phyloP scores from a whole-genome alignment of 176 grass and related monocot genomes.

The Poa pratensis region DNA sequence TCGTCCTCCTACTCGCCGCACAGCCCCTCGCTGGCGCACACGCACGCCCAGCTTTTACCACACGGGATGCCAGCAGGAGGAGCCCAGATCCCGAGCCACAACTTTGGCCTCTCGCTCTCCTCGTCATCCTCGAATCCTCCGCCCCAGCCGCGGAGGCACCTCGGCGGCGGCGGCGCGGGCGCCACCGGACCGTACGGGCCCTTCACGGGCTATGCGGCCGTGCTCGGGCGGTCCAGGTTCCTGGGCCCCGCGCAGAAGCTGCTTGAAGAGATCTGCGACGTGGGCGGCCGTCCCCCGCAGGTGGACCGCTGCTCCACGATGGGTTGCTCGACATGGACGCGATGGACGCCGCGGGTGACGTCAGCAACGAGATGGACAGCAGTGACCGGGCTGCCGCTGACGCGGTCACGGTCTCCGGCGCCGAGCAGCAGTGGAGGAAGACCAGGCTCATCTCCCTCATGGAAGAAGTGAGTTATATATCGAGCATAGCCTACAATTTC shows the following conservation, averaged over 20 bases:
- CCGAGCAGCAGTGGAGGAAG: slow-evolving; percentile 96
- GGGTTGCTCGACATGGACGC: slow-evolving; percentile 52
- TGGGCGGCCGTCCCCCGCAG: slow-evolving; percentile 45
- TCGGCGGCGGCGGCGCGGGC: slow-evolving; percentile 15
- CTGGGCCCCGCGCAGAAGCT: slow-evolving; percentile 85
- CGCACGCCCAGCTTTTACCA: slow-evolving; percentile 42
- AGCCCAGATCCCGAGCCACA: slow-evolving; percentile 66
- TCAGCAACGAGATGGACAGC: slow-evolving; percentile 51
- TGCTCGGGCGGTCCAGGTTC: slow-evolving; percentile 80
- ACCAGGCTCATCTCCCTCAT: slow-evolving; percentile 85
- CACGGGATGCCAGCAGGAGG: slow-evolving; percentile 46
- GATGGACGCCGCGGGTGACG: slow-evolving; percentile 34
- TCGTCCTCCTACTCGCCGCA: slow-evolving; percentile 63
- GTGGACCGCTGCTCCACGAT: slow-evolving; percentile 38
- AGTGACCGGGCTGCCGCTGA: slow-evolving; percentile 48
- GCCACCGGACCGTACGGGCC: slow-evolving; percentile 70
- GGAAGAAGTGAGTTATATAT: slow-evolving; percentile 75
- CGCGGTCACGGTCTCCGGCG: slow-evolving; percentile 45
- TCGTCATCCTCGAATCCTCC: slow-evolving; percentile 58
- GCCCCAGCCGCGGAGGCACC: slow-evolving; percentile 46
- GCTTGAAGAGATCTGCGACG: slow-evolving; percentile 92
- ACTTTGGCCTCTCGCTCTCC: slow-evolving; percentile 69
- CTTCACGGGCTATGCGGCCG: slow-evolving; percentile 88
- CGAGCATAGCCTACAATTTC: background rate
- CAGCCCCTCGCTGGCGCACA: slow-evolving; percentile 48